phyloP scores from a whole-genome alignment of 2,329 filamentous ascomycete species.

The Gaeumannomyces tritici region DNA sequence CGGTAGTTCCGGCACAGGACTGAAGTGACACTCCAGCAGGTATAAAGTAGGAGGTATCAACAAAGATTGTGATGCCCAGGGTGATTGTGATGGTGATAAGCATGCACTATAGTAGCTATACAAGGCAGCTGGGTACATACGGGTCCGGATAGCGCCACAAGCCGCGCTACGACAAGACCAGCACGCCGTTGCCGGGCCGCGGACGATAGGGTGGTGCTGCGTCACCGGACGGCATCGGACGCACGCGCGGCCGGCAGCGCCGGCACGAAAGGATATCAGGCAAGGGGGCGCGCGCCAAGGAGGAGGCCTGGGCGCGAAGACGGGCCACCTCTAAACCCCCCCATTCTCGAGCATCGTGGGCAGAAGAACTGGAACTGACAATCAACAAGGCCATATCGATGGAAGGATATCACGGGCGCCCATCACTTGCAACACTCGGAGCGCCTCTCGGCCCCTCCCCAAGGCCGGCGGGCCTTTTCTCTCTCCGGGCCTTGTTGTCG shows the following conservation, averaged over 20 bases:
- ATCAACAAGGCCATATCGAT: conserved; percentile 85
- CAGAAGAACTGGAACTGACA: conserved; percentile 78
- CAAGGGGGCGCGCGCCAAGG: conserved; percentile 79
- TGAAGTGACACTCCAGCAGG: no score
- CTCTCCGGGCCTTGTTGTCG: conserved; percentile 46
- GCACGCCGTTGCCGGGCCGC: conserved; percentile 44
- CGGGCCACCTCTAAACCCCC: no score
- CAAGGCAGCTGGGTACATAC: conserved; percentile 64
- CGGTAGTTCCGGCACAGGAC: no score
- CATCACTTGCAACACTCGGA: conserved; percentile 51
- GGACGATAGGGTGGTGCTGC: conserved; percentile 60
- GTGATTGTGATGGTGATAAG: no score
- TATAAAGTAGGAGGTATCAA: no score
- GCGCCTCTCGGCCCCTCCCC: no score
- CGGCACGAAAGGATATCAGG: conserved; percentile 59
- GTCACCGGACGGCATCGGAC: conserved; percentile 56
- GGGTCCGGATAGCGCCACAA: conserved; percentile 26
- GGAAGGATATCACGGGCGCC: conserved; percentile 75
- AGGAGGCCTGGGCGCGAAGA: conserved; percentile 65
- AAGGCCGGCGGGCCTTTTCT: conserved; percentile 60
- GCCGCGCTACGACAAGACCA: conserved; percentile 39
- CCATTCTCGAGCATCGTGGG: conserved; percentile 69
- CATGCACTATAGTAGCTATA: no score
- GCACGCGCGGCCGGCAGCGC: conserved; percentile 64
- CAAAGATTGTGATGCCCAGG: no score